Conservation (phyloP, 768 basidiomycete genomes). For the Tylopilus rubrobrunneus region DNA sequence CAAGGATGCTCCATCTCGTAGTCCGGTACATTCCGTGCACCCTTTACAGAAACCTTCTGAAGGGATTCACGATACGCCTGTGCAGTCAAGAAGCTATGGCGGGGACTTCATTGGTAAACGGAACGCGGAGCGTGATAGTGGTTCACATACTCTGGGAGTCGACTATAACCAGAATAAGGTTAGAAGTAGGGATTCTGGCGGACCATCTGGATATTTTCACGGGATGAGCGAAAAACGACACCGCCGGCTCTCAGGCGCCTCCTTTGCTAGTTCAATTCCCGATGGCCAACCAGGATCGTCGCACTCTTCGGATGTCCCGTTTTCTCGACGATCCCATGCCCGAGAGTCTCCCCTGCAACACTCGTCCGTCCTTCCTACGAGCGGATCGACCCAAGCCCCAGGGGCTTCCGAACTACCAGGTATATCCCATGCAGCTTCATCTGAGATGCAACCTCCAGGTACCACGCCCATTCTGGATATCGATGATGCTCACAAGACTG, state of each 20-base stretch:
- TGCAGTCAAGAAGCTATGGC: constrained; percentile 17
- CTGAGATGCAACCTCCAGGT: constrained; percentile 31
- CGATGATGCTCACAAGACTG: constrained; percentile 65
- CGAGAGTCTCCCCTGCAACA: constrained; percentile 42
- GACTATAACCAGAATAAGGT: constrained; percentile 19
- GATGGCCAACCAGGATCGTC: constrained; percentile 21
- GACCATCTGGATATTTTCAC: constrained; percentile 10
- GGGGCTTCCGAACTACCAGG: constrained; percentile 41
- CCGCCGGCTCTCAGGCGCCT: constrained; percentile 22
- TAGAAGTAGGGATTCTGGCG: constrained; percentile 16
- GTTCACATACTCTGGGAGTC: constrained; percentile 3
- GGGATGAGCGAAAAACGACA: constrained; percentile 14
- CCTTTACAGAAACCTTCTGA: constrained; percentile 54
- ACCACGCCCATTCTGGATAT: constrained; percentile 39
- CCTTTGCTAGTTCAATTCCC: constrained; percentile 19
- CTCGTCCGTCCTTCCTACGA: constrained; percentile 23
- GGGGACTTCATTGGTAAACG: constrained; percentile 19
- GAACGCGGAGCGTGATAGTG: constrained; percentile 17
- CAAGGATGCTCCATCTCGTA: constrained; percentile 46
- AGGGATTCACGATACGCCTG: constrained; percentile 11
- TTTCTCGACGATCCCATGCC: constrained; percentile 35
- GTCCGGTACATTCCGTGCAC: constrained; percentile 42
- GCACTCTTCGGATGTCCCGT: constrained; percentile 18
- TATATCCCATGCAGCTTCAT: constrained; percentile 38
- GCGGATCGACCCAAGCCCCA: constrained; percentile 1